A percentile compares a stretch with the other conserved stretches of the same genome.
Evolutionary conservation across 2,329 filamentous ascomycete species (phyloP).

Genomic region (Penicillium sp.): DNA sequence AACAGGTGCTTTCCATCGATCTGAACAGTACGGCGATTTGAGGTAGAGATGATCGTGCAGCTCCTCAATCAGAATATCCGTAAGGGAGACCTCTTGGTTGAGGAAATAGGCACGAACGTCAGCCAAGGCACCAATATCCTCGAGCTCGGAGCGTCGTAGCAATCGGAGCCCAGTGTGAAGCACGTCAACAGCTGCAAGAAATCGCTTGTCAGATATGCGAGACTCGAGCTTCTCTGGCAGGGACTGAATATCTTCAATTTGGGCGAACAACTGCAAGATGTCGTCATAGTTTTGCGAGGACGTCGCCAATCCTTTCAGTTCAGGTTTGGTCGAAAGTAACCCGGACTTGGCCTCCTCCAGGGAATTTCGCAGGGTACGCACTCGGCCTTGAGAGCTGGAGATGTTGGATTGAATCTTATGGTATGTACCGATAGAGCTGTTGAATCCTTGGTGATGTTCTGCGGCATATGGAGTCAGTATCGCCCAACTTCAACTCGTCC

Average conservation of each 20-base stretch:
- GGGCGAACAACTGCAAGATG: conserved; percentile 75
- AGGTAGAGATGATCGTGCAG: conserved; percentile 95
- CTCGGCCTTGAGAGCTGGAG: conserved; percentile 78
- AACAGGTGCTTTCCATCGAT: conserved; percentile 79
- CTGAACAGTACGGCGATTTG: conserved; percentile 95
- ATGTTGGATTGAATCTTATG: conserved; percentile 98
- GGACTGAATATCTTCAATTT: conserved; percentile 81
- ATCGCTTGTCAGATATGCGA: conserved; percentile 92
- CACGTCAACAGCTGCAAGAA: conserved; percentile 87
- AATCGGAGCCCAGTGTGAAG: conserved; percentile 81
- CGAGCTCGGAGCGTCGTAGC: conserved; percentile 81
- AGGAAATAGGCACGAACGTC: conserved; percentile 84
- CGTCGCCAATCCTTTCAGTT: conserved; percentile 83
- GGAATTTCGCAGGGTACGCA: conserved; percentile 79
- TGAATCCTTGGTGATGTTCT: conserved; percentile 98
- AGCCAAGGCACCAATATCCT: conserved; percentile 81
- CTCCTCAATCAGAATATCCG: conserved; percentile 95
- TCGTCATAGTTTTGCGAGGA: conserved; percentile 88
- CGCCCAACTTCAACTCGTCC: neutral
- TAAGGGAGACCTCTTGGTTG: conserved; percentile 87
- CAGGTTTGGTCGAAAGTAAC: conserved; percentile 80
- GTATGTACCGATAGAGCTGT: conserved; percentile 97
- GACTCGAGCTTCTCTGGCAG: conserved; percentile 92
- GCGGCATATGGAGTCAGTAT: conserved; percentile 2
- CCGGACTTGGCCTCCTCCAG: conserved; percentile 75